Conservation (phyloP, 2,329 filamentous ascomycete species). For the Microcyclospora tardicrescens region DNA sequence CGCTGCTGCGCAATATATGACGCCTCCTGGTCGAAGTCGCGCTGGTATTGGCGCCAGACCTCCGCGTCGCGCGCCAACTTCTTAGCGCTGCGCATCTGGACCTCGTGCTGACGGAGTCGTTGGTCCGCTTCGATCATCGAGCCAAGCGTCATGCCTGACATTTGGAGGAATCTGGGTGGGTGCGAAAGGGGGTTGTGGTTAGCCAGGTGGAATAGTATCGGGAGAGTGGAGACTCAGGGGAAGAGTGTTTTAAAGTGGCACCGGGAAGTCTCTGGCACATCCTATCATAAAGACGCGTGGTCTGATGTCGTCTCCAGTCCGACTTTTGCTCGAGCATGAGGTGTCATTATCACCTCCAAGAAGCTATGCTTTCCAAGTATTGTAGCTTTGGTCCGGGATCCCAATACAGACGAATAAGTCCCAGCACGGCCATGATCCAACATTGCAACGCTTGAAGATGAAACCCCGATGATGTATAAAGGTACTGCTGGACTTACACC, state of each 20-base stretch:
- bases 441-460: background rate
- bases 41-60: conserved; percentile 55
- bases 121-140: conserved; percentile 64
- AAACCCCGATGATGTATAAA: background rate
- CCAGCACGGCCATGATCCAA: too few species aligned
- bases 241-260: too few species aligned
- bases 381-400: too few species aligned
- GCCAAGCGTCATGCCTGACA: conserved; percentile 75
- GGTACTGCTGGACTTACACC: conserved; percentile 41
- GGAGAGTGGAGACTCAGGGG: too few species aligned
- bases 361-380: too few species aligned
- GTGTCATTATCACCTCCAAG: too few species aligned
- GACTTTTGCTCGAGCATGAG: too few species aligned
- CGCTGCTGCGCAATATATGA: conserved; percentile 1
- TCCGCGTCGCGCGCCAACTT: conserved; percentile 51
- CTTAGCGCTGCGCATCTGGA: conserved; percentile 50
- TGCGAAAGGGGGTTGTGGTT: background rate
- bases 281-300: too few species aligned
- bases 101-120: conserved; percentile 54
- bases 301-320: too few species aligned
- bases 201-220: background rate
- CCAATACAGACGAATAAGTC: too few species aligned
- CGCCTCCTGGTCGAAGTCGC: conserved; percentile 32
- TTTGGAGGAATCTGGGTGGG: conserved; percentile 56
- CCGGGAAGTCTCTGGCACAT: too few species aligned